Base-by-base conservation (phyloP, 192 early-diverging fungal species). In the Rhizoclosmatium sp. region DNA sequence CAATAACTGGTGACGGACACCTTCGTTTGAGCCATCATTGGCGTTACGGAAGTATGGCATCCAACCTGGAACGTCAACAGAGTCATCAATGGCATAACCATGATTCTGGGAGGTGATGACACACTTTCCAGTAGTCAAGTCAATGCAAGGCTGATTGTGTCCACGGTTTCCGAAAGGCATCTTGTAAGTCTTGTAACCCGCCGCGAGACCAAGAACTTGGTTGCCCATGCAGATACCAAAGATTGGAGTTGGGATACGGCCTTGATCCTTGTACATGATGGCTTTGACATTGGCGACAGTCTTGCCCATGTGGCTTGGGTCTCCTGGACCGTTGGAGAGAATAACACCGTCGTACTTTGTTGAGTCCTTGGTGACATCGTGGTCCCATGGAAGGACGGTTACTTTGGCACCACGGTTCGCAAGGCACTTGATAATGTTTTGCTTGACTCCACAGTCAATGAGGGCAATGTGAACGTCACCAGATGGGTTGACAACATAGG, bases 201-300 rank as follows among this genome's bases (percentile, higher is more conserved):
- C 96, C 7, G 96, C 94, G 86, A 97, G 87, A 59, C 95, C 96
- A 78, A 98, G 88, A 23, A 98, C 73, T 68, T 94, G 92, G 86
- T 98, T 95, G 76, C 96, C 96, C 95, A 98, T 97, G 86, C 96
- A 98, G 82, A 98, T 98, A 71, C 96, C 96, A 82, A 98, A 98
- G 75, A 98, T 95, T 47, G 96, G 96, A 49, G 89, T 86, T 44
- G 86, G 89, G 44, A 89, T 85, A 66, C 88, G 86, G 49, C 88
- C 81, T 1, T 16, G 44, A 45, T 74, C 69, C 39, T 65, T 31
- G 3, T 58, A 23, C 54, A 78, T 83, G 47, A 93, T 87, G 0
- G 84, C 85, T 45, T 90, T 88, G 58, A 98, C 83, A 85, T 94
- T 91, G 5, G 84, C 68, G 47, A 95, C 91, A 16, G 94, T 93